Conservation (phyloP, 2,329 filamentous ascomycete species). For the Purpureocillium takamizusanense region DNA sequence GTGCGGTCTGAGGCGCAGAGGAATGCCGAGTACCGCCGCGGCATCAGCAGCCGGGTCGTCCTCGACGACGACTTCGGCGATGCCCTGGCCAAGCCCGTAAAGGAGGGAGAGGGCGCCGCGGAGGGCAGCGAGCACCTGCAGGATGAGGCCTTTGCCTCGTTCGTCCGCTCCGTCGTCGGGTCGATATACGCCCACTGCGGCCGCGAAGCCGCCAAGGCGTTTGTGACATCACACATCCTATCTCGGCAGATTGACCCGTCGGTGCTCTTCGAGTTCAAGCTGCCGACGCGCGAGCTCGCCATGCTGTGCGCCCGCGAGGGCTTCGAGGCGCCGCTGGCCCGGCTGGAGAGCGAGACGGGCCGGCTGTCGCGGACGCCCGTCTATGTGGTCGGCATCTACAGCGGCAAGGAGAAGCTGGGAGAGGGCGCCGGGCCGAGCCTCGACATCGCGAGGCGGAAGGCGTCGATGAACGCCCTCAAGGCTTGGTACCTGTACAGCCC, state of each 20-base stretch:
- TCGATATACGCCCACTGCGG: slow-evolving; percentile 81
- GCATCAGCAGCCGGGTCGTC: slow-evolving; percentile 68
- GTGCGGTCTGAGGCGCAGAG: slow-evolving; percentile 40
- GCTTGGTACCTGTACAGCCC: slow-evolving; percentile 96
- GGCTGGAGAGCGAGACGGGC: slow-evolving; percentile 85
- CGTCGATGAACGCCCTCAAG: slow-evolving; percentile 79
- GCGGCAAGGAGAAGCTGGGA: slow-evolving; percentile 81
- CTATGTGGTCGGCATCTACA: slow-evolving; percentile 90
- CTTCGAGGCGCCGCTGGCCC: slow-evolving; percentile 79
- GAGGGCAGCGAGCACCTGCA: slow-evolving; percentile 58
- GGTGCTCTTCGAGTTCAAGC: slow-evolving; percentile 72
- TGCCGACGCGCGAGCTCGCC: slow-evolving; percentile 75
- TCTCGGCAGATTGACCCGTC: slow-evolving; percentile 69
- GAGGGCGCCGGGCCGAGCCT: slow-evolving; percentile 78
- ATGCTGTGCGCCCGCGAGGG: slow-evolving; percentile 80
- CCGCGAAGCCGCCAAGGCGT: slow-evolving; percentile 66
- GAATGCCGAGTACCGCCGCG: slow-evolving; percentile 46
- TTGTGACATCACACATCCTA: slow-evolving; percentile 78
- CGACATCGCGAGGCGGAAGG: slow-evolving; percentile 67
- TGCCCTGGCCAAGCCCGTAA: slow-evolving; percentile 13
- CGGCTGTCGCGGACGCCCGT: slow-evolving; percentile 77
- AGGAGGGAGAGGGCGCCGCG: slow-evolving; percentile 13
- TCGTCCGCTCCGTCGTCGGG: slow-evolving; percentile 77
- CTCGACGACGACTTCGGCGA: slow-evolving; percentile 83
- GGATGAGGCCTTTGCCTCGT: slow-evolving; percentile 60